A percentile compares a stretch with the other conserved stretches of the same genome.
phyloP scores from a whole-genome alignment of 768 basidiomycete species.

The Auriscalpium vulgare region DNA sequence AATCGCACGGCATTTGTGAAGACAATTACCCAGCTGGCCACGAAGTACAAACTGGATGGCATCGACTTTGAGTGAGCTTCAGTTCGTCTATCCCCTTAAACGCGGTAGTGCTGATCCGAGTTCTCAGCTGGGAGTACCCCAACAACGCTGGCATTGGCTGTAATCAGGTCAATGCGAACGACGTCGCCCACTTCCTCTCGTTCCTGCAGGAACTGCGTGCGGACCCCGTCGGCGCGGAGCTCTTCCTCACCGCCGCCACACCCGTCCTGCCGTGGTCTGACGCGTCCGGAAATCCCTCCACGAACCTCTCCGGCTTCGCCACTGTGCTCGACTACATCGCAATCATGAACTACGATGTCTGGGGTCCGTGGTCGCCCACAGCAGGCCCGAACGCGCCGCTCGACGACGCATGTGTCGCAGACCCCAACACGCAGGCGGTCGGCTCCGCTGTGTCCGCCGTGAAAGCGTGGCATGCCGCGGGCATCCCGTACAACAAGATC shows the following conservation, averaged over 20 bases:
- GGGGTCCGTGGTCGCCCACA: not conserved
- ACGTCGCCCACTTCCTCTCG: too few species aligned
- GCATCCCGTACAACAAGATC: too few species aligned
- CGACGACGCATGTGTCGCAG: not conserved
- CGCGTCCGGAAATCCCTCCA: not conserved
- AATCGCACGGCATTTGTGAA: conserved; percentile 9
- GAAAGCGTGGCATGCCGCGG: too few species aligned
- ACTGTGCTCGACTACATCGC: conserved; percentile 8
- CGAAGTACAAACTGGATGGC: conserved; percentile 6
- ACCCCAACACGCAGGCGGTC: too few species aligned
- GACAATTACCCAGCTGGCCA: not conserved
- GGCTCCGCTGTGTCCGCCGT: too few species aligned
- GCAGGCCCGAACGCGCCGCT: conserved; percentile 11
- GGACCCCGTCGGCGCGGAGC: conserved; percentile 21
- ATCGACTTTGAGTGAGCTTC: conserved; percentile 9
- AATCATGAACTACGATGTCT: conserved; percentile 10
- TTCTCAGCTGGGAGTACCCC: conserved; percentile 7
- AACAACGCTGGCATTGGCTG: too few species aligned
- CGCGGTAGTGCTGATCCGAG: not conserved
- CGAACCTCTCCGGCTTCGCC: conserved; percentile 1
- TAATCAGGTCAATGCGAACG: too few species aligned
- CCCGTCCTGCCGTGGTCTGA: too few species aligned
- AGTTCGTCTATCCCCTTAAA: not conserved
- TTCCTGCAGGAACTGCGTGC: too few species aligned
- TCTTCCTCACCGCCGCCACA: too few species aligned